Evolutionary conservation across 495 filamentous ascomycete genomes (phyloP), one percentile per base, ranked within the genome.

Genomic region (Xylaria curta): DNA sequence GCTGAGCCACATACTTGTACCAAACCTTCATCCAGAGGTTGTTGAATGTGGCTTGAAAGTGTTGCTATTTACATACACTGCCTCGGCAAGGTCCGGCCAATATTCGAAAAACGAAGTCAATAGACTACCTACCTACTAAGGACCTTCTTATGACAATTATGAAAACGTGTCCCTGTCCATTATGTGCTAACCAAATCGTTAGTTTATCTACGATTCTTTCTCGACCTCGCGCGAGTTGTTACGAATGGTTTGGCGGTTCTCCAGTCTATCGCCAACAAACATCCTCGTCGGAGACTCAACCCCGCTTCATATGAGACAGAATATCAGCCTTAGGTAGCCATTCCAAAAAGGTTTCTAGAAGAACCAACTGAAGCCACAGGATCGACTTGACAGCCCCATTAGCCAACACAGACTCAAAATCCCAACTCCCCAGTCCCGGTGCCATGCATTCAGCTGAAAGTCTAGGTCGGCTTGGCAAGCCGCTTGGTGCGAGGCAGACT

Each of bases 371-470:
- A 31, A 56, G 26, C 24, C 13, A 17, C 53, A 26, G 21, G 58
- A 21, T 21, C 58, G 17, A 28, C 38, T 44, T 28, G 38, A 33
- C 4, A 40, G 38, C 21, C 24, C 60, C 19, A 24, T 63, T 12
- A 13, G 58, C 8, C 31, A 38, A 60, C 58, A 40, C 28, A 36
- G 33, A 13, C 31, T 38, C 12, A 13, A 17, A 17, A 4, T 21
- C 60, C 40, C 63, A 6, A 6, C 31, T 26, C 31, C 47, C 49
- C 12, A 33, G 62, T 49, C 47, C 28, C 7, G 47, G 64, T 26
- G 28, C 49, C 13, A 56, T 67, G 65, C 65, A 44, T 67, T 13
- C n/a, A 67, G 65, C 65, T 67, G 65, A 67, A 67, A 67, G 36
- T 67, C 65, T 67, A 67, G 65, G 31, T 38, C 31, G n/a, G 46